Evolutionary conservation across 2,329 filamentous ascomycete species (phyloP).

Genomic region (Botryotinia narcissicola): DNA sequence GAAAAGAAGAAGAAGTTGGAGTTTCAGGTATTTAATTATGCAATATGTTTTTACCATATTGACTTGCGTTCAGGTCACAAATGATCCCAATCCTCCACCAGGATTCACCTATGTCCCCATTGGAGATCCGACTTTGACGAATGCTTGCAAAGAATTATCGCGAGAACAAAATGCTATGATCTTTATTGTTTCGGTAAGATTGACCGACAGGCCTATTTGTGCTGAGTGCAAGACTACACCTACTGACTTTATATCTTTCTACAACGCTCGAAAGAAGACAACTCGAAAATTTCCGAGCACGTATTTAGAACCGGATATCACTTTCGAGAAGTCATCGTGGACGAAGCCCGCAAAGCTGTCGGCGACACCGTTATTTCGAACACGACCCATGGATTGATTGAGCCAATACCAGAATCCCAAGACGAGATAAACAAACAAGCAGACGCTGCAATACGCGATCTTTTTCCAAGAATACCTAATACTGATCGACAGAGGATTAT

Average conservation of each 20-base stretch:
- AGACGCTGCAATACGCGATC: constrained; percentile 59
- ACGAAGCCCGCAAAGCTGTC: constrained; percentile 47
- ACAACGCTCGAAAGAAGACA: constrained; percentile 33
- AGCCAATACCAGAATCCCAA: constrained; percentile 59
- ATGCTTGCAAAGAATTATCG: constrained; percentile 62
- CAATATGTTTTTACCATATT: constrained; percentile 21
- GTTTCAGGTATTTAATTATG: constrained; percentile 49
- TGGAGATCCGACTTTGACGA: constrained; percentile 60
- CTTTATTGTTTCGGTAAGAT: constrained; percentile 63
- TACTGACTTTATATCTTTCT: constrained; percentile 12
- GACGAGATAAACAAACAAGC: constrained; percentile 61
- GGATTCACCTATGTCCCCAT: constrained; percentile 63
- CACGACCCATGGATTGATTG: constrained; percentile 42
- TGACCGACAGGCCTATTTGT: constrained; percentile 1
- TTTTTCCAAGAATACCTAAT: constrained; percentile 64
- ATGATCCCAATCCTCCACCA: constrained; percentile 51
- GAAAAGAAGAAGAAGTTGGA: constrained; percentile 65
- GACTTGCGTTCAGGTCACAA: constrained; percentile 48
- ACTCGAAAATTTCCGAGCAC: constrained; percentile 43
- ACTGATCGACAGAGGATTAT: constrained; percentile 63
- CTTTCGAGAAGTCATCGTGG: constrained; percentile 57
- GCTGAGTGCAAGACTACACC: neutral
- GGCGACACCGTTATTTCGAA: constrained; percentile 36
- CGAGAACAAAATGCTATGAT: constrained; percentile 61
- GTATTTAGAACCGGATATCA: constrained; percentile 61